These are phyloP conservation scores for Cryptococcus hybrid DNA, from an alignment of 1,284 basidiomycete genomes.

Conservation along the genomic window DNA sequence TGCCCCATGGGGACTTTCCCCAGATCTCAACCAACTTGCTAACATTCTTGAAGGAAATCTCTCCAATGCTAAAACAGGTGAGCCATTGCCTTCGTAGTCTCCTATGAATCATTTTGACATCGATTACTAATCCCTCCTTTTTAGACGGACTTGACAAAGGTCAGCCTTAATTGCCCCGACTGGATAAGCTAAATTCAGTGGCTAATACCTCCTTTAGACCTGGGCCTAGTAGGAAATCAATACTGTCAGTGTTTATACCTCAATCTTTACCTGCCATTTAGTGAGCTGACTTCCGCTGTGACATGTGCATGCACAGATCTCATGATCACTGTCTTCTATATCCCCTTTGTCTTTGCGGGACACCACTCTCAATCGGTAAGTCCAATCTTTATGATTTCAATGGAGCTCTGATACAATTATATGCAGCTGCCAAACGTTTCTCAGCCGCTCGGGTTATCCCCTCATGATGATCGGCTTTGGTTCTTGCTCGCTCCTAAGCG, in stretches of 20 bases:
- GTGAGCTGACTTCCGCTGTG: background rate
- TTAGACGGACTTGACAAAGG: conserved; percentile 52
- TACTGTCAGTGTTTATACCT: conserved; percentile 11
- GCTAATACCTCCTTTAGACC: conserved; percentile 24
- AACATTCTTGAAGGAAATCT: conserved; percentile 47
- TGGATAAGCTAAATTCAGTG: background rate
- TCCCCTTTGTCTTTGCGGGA: conserved; percentile 49
- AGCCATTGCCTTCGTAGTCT: background rate
- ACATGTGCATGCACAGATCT: conserved; percentile 7
- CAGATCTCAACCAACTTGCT: background rate
- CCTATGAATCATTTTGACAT: background rate
- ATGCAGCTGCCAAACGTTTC: conserved; percentile 52
- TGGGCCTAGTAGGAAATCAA: conserved; percentile 21
- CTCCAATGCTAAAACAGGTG: conserved; percentile 56
- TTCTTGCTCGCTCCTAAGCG: conserved; percentile 23
- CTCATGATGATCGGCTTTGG: conserved; percentile 57
- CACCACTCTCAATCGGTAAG: conserved; percentile 52
- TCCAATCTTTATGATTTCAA: background rate
- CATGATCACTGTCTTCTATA: conserved; percentile 18
- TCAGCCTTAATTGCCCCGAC: background rate
- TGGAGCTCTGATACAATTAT: background rate
- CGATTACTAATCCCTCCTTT: background rate
- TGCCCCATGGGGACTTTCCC: background rate
- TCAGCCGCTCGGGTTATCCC: conserved; percentile 55
- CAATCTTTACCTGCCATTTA: background rate